phyloP scores from a whole-genome alignment of 345 rosid genomes.

The Angophora floribunda region DNA sequence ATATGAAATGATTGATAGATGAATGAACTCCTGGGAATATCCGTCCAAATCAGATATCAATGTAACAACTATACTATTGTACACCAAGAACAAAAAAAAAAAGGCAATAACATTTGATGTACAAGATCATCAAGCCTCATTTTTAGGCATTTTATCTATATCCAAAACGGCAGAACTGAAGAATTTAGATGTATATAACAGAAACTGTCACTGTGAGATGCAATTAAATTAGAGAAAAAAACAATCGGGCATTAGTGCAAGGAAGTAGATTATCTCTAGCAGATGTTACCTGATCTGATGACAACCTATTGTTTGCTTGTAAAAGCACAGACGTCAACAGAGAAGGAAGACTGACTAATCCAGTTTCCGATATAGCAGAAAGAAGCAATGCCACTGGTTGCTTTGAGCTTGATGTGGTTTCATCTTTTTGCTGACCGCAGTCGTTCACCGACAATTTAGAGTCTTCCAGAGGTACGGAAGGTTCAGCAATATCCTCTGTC shows the following conservation, averaged over 20 bases:
- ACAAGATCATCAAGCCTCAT: not conserved
- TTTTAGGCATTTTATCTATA: not conserved
- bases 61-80: not conserved
- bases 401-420: constrained; percentile 18
- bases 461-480: constrained; percentile 8
- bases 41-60: not conserved
- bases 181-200: not conserved
- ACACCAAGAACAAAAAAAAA: not conserved
- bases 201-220: not conserved
- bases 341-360: constrained; percentile 72
- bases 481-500: not conserved
- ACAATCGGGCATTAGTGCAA: not conserved
- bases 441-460: constrained; percentile 7
- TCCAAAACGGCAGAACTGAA: not conserved
- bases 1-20: not conserved
- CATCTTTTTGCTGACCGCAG: constrained; percentile 10
- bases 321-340: constrained; percentile 63
- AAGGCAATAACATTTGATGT: not conserved
- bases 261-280: not conserved
- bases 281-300: constrained; percentile 51
- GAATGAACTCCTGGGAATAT: not conserved
- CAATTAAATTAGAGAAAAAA: not conserved
- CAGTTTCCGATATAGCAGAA: constrained; percentile 67
- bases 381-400: constrained; percentile 39
- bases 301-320: constrained; percentile 59